phyloP scores from a whole-genome alignment of 2,329 filamentous ascomycete genomes.

The Cladorrhinum sp. region DNA sequence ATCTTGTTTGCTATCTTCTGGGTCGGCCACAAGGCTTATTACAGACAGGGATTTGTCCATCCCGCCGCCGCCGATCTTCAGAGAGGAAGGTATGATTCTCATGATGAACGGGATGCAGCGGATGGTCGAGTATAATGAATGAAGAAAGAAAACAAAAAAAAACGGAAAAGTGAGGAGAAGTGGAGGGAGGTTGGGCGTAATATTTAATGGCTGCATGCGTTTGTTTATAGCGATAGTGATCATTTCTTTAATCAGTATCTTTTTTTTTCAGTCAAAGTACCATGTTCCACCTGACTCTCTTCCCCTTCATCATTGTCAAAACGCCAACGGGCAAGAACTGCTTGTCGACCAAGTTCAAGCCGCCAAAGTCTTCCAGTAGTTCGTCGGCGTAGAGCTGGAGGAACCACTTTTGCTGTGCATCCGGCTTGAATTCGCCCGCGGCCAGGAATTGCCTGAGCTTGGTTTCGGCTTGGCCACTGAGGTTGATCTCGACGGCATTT shows the following conservation, averaged over 20 bases:
- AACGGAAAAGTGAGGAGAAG: background rate
- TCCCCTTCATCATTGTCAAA: slow-evolving; percentile 38
- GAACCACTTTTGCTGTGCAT: slow-evolving; percentile 35
- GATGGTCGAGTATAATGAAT: slow-evolving; percentile 12
- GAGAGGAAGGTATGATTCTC: slow-evolving; percentile 22
- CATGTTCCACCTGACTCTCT: slow-evolving; percentile 42
- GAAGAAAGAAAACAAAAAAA: background rate
- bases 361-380: slow-evolving; percentile 35
- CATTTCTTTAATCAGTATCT: slow-evolving; percentile 6
- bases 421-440: slow-evolving; percentile 15
- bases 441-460: slow-evolving; percentile 21
- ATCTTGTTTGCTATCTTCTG: slow-evolving; percentile 61
- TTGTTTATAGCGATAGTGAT: slow-evolving; percentile 8
- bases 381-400: slow-evolving; percentile 33
- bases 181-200: background rate
- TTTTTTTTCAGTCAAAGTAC: slow-evolving; percentile 29
- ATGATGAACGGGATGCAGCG: slow-evolving; percentile 11
- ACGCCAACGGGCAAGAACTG: slow-evolving; percentile 38
- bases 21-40: slow-evolving; percentile 57
- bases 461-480: slow-evolving; percentile 27
- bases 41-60: slow-evolving; percentile 31
- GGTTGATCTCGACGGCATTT: slow-evolving; percentile 20
- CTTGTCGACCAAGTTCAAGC: slow-evolving; percentile 37
- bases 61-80: slow-evolving; percentile 26
- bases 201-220: slow-evolving; percentile 2